Evolutionary conservation across 805 yeast genomes (phyloP).

Genomic region (Candida methanosorbosa): DNA sequence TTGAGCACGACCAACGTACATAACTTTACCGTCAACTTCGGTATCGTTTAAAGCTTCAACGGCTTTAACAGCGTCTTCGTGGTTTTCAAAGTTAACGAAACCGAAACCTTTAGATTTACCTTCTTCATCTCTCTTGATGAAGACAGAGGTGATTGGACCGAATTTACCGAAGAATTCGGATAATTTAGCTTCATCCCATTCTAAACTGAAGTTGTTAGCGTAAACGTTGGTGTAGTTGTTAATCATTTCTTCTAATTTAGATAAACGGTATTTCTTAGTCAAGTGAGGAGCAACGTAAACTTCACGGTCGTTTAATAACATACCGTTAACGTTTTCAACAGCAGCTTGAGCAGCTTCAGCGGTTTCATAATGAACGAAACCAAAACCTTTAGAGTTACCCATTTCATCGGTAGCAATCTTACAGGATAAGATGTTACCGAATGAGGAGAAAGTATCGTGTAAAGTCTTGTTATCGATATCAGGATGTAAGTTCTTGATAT

Average conservation of each 20-base stretch:
- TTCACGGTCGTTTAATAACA: constrained; percentile 93
- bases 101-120: constrained; percentile 95
- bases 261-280: constrained; percentile 87
- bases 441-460: constrained; percentile 95
- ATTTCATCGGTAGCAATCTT: constrained; percentile 92
- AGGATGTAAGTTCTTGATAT: constrained; percentile 97
- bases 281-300: constrained; percentile 94
- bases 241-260: constrained; percentile 82
- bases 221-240: constrained; percentile 94
- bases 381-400: constrained; percentile 92
- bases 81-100: constrained; percentile 84
- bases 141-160: constrained; percentile 80
- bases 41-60: constrained; percentile 85
- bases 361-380: constrained; percentile 93
- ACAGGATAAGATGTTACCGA: constrained; percentile 92
- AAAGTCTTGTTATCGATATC: constrained; percentile 98
- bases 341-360: constrained; percentile 92
- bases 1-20: constrained; percentile 98
- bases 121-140: constrained; percentile 70
- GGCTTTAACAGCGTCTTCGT: constrained; percentile 83
- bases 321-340: constrained; percentile 95
- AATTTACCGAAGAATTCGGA: constrained; percentile 58
- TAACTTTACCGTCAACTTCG: constrained; percentile 76
- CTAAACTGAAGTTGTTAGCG: constrained; percentile 80
- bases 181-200: constrained; percentile 63